Base-by-base conservation (phyloP, 352 stramenopile species). In the Phytophthora cactorum region DNA sequence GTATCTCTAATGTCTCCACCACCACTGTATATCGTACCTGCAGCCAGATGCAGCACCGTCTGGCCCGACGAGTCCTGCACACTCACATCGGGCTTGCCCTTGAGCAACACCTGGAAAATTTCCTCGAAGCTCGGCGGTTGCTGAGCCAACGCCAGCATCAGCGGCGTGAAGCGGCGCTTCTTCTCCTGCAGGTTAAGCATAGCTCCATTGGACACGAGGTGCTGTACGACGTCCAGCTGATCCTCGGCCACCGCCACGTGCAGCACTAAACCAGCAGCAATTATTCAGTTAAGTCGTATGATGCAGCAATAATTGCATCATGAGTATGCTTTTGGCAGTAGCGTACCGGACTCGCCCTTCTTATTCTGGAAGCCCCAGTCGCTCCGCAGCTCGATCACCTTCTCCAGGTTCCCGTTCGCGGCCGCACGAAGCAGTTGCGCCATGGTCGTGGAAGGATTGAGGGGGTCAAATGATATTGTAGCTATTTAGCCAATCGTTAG, bases 301-400 rank as follows among this genome's bases (percentile, higher is more conserved):
- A 32, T 6, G 22, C 14, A 38, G 5, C 14, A 59, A 41, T 6
- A 14, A 28, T 29, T 36, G 36, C 36, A 46, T 47, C 51, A 12
- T 9, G 34, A 9, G 12, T 17, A 22, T 51, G 6, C 14, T 22
- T 32, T 57, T 46, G 47, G 4, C 1, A 49, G 3, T 51, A 45
- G 3, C 68, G 31, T 67, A 93, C 86, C 86, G 3, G 83, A 90
- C 54, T 92, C 83, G 52, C 86, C 86, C 74, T 92, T 93, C 68
- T 93, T 93, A 75, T 93, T 93, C 71, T 93, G 83, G 57, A 79
- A 82, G 56, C 68, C 77, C 82, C 83, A 91, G 50, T 91, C 75
- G 31, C 80, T 82, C 45, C 82, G 77, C 29, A 93, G 56, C 63
- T 88, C 78, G 51, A 80, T 82, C 27, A 91, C 83, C 68, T 87